A percentile compares a stretch with the other conserved stretches of the same genome.
Conservation (phyloP, 345 rosid species). For the Lumnitzera racemosa region DNA sequence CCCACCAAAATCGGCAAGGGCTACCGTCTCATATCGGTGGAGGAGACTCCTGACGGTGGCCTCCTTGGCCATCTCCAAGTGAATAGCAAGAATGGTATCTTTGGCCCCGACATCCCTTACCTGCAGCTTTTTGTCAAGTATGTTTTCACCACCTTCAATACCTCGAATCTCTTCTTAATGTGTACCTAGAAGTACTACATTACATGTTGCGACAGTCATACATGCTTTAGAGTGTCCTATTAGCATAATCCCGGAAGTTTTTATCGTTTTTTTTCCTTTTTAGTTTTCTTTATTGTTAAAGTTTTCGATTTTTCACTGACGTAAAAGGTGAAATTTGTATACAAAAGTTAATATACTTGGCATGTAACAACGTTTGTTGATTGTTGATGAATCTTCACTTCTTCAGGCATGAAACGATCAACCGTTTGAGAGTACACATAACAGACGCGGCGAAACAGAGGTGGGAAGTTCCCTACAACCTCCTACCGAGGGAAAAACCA, state of each 20-base stretch:
- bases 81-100: conserved; percentile 59
- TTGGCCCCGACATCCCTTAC: conserved; percentile 74
- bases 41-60: conserved; percentile 72
- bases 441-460: conserved; percentile 82
- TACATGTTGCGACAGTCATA: no score
- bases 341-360: no score
- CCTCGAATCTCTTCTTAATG: conserved; percentile 5
- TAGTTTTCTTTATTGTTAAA: background rate
- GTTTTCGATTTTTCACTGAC: background rate
- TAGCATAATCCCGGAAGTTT: background rate
- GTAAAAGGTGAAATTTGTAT: no score
- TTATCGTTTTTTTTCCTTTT: background rate
- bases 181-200: no score
- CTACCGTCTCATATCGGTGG: conserved; percentile 72
- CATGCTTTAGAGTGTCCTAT: no score
- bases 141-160: conserved; percentile 9
- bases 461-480: conserved; percentile 94
- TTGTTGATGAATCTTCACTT: background rate
- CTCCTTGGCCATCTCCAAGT: conserved; percentile 74
- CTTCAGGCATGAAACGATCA: conserved; percentile 68
- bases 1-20: conserved; percentile 67
- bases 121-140: conserved; percentile 86
- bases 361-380: no score
- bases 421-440: conserved; percentile 74
- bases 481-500: conserved; percentile 68